phyloP scores from a whole-genome alignment of 108 stramenopile species.

The Chaetoceros muelleri region DNA sequence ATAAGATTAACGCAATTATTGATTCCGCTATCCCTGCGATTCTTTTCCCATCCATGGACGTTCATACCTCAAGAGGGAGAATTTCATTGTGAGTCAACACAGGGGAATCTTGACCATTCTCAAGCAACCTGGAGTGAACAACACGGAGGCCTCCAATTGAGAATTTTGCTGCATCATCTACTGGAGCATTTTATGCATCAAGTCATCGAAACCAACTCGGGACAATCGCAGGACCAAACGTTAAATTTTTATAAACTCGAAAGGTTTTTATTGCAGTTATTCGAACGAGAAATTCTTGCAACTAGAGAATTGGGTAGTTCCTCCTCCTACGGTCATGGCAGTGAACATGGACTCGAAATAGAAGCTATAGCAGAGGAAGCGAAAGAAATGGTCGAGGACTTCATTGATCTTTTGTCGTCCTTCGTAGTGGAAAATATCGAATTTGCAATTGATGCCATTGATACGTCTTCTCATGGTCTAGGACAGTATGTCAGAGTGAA shows the following conservation, averaged over 20 bases:
- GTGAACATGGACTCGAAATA: too few species aligned
- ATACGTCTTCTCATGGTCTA: too few species aligned
- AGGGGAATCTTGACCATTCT: neutral
- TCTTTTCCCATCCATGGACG: neutral
- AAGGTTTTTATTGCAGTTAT: too few species aligned
- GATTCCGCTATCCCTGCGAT: neutral
- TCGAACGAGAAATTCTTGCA: too few species aligned
- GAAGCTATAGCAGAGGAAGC: too few species aligned
- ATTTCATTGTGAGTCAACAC: neutral
- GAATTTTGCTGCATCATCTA: neutral
- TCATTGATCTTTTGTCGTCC: neutral
- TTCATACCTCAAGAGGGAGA: neutral
- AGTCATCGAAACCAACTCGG: neutral
- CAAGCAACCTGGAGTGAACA: neutral
- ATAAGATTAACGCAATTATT: neutral
- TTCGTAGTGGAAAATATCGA: neutral
- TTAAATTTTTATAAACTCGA: too few species aligned
- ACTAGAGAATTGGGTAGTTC: neutral
- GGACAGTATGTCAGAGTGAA: too few species aligned
- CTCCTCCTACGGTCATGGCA: neutral
- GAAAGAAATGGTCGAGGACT: neutral
- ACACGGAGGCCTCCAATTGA: neutral
- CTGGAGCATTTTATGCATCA: neutral
- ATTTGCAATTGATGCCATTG: neutral
- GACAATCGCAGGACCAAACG: too few species aligned